Evolutionary conservation across 768 basidiomycete species (phyloP).

Genomic region (Crassisporium funariophilum): DNA sequence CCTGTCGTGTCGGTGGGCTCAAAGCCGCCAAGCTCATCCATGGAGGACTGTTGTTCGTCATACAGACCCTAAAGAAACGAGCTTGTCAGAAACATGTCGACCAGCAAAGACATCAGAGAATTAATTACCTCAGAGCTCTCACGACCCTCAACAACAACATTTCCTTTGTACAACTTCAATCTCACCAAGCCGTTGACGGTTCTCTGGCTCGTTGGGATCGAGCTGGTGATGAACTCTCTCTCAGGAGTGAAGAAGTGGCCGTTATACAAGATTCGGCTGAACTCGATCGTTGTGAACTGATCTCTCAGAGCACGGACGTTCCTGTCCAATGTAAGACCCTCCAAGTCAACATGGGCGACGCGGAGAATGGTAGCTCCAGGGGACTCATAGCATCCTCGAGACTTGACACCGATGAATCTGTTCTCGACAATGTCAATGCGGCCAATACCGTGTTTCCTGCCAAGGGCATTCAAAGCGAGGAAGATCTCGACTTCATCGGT

Average conservation of each 20-base stretch:
- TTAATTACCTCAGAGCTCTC: conserved; percentile 75
- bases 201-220: conserved; percentile 92
- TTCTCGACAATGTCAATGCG: conserved; percentile 99
- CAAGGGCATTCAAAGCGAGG: conserved; percentile 86
- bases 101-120: background rate
- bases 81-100: background rate
- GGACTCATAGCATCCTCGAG: conserved; percentile 98
- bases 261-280: conserved; percentile 94
- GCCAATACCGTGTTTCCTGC: conserved; percentile 93
- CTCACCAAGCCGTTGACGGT: conserved; percentile 94
- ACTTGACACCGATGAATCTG: conserved; percentile 98
- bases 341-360: conserved; percentile 92
- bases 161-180: conserved; percentile 94
- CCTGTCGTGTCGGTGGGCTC: conserved; percentile 94
- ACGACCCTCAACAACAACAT: conserved; percentile 91
- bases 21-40: conserved; percentile 99
- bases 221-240: conserved; percentile 89
- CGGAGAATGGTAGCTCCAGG: conserved; percentile 97
- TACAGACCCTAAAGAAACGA: conserved; percentile 70
- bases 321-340: conserved; percentile 96
- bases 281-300: conserved; percentile 89
- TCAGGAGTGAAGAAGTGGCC: conserved; percentile 99
- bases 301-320: conserved; percentile 95
- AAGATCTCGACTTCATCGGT: conserved; percentile 97
- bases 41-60: conserved; percentile 92